Conservation (phyloP, 1,139 yeast species). For the Nematodospora anomalae region DNA sequence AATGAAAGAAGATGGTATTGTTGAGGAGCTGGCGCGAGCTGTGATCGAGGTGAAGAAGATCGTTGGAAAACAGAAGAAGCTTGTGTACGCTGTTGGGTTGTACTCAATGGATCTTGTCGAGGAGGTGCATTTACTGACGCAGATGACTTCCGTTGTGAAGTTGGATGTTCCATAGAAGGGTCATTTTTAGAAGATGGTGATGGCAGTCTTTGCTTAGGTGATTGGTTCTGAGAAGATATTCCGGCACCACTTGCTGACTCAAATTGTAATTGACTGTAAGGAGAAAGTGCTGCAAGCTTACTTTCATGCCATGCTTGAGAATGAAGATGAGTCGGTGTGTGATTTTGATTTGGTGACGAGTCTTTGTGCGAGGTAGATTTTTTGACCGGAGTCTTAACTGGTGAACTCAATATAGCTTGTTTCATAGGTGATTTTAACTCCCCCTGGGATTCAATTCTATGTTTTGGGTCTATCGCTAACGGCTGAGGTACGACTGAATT, state of each 20-base stretch:
- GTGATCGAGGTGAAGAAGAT: neutral
- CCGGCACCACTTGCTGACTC: no score
- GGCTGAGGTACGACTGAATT: neutral
- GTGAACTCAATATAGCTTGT: neutral
- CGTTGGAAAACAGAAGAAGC: neutral
- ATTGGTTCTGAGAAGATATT: no score
- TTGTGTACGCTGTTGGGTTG: neutral
- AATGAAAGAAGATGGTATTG: neutral
- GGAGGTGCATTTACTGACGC: no score
- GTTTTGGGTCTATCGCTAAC: neutral
- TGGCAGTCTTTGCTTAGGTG: no score
- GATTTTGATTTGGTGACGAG: neutral
- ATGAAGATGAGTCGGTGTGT: neutral
- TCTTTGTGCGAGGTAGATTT: neutral
- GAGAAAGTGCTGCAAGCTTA: no score
- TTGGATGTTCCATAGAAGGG: no score
- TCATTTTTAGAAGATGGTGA: no score
- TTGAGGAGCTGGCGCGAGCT: constrained; percentile 1
- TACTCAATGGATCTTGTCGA: no score
- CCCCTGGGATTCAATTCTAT: neutral
- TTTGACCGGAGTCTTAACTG: neutral
- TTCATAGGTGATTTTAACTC: neutral
- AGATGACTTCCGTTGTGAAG: no score
- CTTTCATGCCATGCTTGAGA: no score
- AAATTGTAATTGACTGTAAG: no score